Evolutionary conservation across 768 basidiomycete species (phyloP).

Genomic region (Suillus luteus): DNA sequence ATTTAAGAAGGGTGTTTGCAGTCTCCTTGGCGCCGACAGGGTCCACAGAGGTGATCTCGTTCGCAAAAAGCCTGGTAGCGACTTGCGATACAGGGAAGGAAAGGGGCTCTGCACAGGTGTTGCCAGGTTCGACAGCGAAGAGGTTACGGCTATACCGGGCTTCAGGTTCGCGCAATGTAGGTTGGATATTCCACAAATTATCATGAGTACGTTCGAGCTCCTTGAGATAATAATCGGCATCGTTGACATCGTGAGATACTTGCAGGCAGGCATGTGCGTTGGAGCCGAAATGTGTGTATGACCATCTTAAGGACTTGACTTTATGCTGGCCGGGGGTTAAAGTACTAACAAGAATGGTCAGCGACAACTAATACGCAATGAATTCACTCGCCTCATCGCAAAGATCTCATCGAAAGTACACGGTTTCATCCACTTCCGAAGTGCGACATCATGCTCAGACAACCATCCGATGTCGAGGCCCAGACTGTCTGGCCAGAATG

Average conservation of each 20-base stretch:
- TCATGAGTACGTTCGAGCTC: neutral
- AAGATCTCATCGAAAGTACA: neutral
- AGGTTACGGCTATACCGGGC: neutral
- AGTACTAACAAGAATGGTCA: neutral
- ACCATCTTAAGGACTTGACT: neutral
- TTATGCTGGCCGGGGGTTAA: neutral
- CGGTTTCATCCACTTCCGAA: neutral
- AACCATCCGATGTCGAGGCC: neutral
- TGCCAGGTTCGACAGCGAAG: constrained; percentile 1
- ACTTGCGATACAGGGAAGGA: neutral
- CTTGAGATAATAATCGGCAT: neutral
- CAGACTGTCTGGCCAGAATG: neutral
- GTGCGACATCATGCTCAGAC: neutral
- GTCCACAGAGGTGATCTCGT: neutral
- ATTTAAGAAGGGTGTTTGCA: neutral
- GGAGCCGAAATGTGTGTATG: neutral
- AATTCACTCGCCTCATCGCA: neutral
- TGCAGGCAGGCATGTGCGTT: neutral
- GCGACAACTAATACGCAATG: neutral
- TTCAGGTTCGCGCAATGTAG: neutral
- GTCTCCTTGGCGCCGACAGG: neutral
- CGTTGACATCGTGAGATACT: neutral
- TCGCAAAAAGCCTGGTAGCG: neutral
- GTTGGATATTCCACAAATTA: neutral
- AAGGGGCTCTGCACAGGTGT: neutral